A percentile compares a stretch with the other conserved stretches of the same genome.
phyloP scores from a whole-genome alignment of 306 rosid species.

The Potentilla sterilis region DNA sequence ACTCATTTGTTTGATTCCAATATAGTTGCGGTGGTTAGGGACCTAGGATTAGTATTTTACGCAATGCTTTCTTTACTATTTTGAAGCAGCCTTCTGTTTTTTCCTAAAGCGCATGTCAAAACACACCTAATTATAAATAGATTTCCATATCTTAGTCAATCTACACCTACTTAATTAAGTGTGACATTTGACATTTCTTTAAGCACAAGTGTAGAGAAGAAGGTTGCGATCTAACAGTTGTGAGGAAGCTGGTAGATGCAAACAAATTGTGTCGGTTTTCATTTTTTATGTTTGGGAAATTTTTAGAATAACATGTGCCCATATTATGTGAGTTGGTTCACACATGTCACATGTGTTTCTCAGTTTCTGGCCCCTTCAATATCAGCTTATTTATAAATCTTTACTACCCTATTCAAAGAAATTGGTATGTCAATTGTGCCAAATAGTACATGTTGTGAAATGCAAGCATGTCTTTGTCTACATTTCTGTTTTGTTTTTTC shows the following conservation, averaged over 20 bases:
- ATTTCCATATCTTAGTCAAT: neutral
- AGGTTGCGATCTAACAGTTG: neutral
- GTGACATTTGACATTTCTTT: neutral
- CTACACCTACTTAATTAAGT: neutral
- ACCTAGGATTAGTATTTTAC: constrained; percentile 1
- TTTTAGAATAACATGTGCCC: neutral
- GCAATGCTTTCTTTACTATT: neutral
- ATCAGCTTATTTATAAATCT: neutral
- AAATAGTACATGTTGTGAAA: neutral
- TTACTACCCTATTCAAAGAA: neutral
- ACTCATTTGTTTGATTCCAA: neutral
- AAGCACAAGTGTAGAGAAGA: neutral
- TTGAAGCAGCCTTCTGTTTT: neutral
- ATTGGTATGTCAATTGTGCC: neutral
- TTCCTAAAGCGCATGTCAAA: neutral
- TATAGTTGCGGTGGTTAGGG: constrained; percentile 7
- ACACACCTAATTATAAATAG: neutral
- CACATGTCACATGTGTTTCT: constrained; percentile 21
- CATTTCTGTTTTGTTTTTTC: neutral
- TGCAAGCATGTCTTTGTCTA: neutral
- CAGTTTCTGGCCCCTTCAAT: constrained; percentile 6
- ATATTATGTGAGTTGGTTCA: constrained; percentile 30
- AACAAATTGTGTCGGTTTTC: constrained; percentile 18
- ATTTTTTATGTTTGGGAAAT: neutral
- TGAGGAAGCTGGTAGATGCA: constrained; percentile 17